phyloP scores from a whole-genome alignment of 345 rosid genomes.

The Eucalyptus regnans region DNA sequence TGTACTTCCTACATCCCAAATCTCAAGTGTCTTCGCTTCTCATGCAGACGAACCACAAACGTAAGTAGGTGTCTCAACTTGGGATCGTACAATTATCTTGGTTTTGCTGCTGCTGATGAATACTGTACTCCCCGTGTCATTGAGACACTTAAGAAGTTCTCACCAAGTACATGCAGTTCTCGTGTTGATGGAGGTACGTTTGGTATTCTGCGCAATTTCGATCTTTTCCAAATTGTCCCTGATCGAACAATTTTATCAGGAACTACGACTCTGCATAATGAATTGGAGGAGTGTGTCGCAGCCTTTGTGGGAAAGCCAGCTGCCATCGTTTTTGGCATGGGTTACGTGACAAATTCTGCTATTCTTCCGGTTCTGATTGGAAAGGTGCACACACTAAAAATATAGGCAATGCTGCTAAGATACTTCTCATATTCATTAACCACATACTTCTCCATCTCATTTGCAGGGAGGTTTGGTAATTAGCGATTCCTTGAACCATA shows the following conservation, averaged over 20 bases:
- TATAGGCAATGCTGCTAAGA: not conserved
- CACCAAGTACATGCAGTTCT: slow-evolving; percentile 79
- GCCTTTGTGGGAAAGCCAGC: slow-evolving; percentile 86
- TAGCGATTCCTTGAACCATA: slow-evolving; percentile 95
- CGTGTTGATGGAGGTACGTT: slow-evolving; percentile 83
- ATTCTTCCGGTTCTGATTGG: slow-evolving; percentile 83
- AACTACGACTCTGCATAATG: slow-evolving; percentile 60
- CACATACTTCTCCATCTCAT: not conserved
- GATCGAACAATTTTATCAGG: slow-evolving; percentile 27
- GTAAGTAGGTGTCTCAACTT: slow-evolving; percentile 70
- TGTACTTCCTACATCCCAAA: not conserved
- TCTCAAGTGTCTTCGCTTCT: not conserved
- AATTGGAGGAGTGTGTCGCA: slow-evolving; percentile 79
- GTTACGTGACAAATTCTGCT: slow-evolving; percentile 77
- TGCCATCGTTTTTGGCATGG: slow-evolving; percentile 88
- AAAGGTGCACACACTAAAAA: slow-evolving; percentile 28
- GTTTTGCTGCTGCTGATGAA: slow-evolving; percentile 93
- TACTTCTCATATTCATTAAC: not conserved
- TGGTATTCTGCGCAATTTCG: not conserved
- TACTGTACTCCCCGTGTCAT: slow-evolving; percentile 93
- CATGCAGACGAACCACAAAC: slow-evolving; percentile 66
- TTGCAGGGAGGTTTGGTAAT: slow-evolving; percentile 79
- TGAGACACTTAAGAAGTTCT: slow-evolving; percentile 57
- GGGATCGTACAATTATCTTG: slow-evolving; percentile 97
- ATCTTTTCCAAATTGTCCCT: not conserved